Conservation (phyloP, 768 basidiomycete species). For the Hypholoma fasciculare region DNA sequence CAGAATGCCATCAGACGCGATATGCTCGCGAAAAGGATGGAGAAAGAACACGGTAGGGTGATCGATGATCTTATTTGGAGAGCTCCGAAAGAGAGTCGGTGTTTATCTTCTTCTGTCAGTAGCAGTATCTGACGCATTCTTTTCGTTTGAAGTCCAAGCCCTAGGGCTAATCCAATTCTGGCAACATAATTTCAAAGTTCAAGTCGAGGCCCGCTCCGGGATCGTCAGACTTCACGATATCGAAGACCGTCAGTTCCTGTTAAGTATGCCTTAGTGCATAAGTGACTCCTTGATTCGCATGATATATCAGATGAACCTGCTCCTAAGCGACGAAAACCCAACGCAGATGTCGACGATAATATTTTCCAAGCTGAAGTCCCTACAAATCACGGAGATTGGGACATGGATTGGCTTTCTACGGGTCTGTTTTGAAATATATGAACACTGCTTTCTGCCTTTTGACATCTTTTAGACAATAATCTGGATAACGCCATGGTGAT, state of each 20-base stretch:
- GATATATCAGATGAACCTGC: slow-evolving; percentile 35
- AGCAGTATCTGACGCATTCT: too few relatives aligned
- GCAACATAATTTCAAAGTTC: slow-evolving; percentile 69
- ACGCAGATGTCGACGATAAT: slow-evolving; percentile 5
- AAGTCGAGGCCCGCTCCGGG: slow-evolving; percentile 63
- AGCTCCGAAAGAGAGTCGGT: slow-evolving; percentile 63
- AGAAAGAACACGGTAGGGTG: slow-evolving; percentile 53
- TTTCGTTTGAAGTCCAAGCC: slow-evolving; percentile 51
- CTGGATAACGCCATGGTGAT: slow-evolving; percentile 14
- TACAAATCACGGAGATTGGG: slow-evolving; percentile 14
- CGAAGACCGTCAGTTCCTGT: slow-evolving; percentile 2
- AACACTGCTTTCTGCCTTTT: too few relatives aligned
- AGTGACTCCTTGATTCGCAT: background rate
- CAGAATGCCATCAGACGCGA: slow-evolving; percentile 57
- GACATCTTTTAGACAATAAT: slow-evolving; percentile 10
- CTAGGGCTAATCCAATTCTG: slow-evolving; percentile 72
- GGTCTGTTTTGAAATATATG: background rate
- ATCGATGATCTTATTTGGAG: slow-evolving; percentile 70
- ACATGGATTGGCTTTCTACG: slow-evolving; percentile 15
- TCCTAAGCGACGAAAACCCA: slow-evolving; percentile 48
- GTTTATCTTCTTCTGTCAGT: too few relatives aligned
- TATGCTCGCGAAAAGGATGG: slow-evolving; percentile 49
- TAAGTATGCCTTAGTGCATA: background rate
- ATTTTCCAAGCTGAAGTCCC: background rate
- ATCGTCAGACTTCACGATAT: slow-evolving; percentile 35